Percentiles rank a stretch among this genome's conserved stretches.
phyloP scores from a whole-genome alignment of 805 yeast genomes.

The Dipodascus geniculatus region DNA sequence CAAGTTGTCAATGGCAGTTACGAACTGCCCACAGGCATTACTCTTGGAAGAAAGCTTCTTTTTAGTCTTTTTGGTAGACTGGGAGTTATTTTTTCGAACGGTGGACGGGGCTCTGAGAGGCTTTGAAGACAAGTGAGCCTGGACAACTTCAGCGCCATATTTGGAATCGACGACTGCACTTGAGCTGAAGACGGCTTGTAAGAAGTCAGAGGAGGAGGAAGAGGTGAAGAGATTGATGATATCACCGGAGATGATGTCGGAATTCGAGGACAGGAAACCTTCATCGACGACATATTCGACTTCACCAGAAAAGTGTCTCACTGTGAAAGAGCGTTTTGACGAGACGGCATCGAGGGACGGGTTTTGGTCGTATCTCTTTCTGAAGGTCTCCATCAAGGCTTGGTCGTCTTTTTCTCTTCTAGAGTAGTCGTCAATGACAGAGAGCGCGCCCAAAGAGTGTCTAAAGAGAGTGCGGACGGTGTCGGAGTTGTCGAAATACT shows the following conservation, averaged over 20 bases:
- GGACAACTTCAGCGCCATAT: constrained; percentile 22
- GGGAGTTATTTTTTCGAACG: constrained; percentile 13
- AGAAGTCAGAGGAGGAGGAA: constrained; percentile 27
- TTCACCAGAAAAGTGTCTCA: constrained; percentile 47
- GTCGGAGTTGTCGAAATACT: constrained; percentile 44
- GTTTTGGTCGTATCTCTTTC: constrained; percentile 24
- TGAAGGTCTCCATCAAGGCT: constrained; percentile 22
- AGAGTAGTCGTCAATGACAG: constrained; percentile 29
- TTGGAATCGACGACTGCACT: constrained; percentile 28
- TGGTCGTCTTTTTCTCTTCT: constrained; percentile 24
- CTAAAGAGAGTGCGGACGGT: constrained; percentile 42
- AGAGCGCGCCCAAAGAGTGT: constrained; percentile 26
- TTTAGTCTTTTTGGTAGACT: neutral
- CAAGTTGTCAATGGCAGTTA: constrained; percentile 24
- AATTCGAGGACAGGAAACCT: constrained; percentile 39
- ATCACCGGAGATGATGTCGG: constrained; percentile 37
- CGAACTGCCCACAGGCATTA: constrained; percentile 25
- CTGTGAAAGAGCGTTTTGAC: constrained; percentile 35
- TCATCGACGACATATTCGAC: constrained; percentile 40
- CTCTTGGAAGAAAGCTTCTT: constrained; percentile 6
- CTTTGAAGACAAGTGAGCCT: constrained; percentile 29
- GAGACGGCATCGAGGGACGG: constrained; percentile 17
- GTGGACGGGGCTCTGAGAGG: constrained; percentile 31
- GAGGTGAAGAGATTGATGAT: constrained; percentile 28
- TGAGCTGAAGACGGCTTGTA: constrained; percentile 24